phyloP scores from a whole-genome alignment of 2,329 filamentous ascomycete species.

The Zalaria obscura region DNA sequence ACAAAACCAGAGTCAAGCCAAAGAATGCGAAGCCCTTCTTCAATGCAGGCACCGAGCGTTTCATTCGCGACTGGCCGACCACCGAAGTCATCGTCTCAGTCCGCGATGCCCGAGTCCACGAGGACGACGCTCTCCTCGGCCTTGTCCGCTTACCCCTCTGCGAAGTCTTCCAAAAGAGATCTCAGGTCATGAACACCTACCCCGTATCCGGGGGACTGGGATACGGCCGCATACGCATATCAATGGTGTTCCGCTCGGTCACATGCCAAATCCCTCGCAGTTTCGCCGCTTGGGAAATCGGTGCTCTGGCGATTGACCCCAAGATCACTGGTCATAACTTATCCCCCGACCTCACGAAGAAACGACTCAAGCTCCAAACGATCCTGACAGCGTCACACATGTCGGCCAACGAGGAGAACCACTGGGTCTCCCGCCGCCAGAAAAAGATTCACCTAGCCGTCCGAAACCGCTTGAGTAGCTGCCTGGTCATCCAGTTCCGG shows the following conservation, averaged over 20 bases:
- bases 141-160: slow-evolving; percentile 53
- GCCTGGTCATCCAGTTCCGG: slow-evolving; percentile 44
- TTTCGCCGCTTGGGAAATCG: slow-evolving; percentile 56
- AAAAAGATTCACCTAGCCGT: slow-evolving; percentile 41
- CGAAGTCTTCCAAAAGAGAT: slow-evolving; percentile 46
- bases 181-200: slow-evolving; percentile 51
- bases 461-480: slow-evolving; percentile 44
- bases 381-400: slow-evolving; percentile 45
- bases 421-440: slow-evolving; percentile 38
- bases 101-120: slow-evolving; percentile 52
- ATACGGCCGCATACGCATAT: slow-evolving; percentile 53
- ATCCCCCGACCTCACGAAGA: slow-evolving; percentile 24
- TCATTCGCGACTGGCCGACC: slow-evolving; percentile 52
- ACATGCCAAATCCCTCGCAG: slow-evolving; percentile 45
- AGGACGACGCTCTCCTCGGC: slow-evolving; percentile 55
- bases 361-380: slow-evolving; percentile 46
- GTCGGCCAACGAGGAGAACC: slow-evolving; percentile 28
- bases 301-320: slow-evolving; percentile 51
- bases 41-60: slow-evolving; percentile 61
- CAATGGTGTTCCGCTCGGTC: slow-evolving; percentile 59
- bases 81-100: slow-evolving; percentile 56
- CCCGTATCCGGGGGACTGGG: slow-evolving; percentile 60
- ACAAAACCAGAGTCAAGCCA: slow-evolving; percentile 60
- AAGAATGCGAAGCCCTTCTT: slow-evolving; percentile 69
- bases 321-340: slow-evolving; percentile 35